Conservation (phyloP, 73 alveolate genomes). For the Paramecium sexaurelia region DNA sequence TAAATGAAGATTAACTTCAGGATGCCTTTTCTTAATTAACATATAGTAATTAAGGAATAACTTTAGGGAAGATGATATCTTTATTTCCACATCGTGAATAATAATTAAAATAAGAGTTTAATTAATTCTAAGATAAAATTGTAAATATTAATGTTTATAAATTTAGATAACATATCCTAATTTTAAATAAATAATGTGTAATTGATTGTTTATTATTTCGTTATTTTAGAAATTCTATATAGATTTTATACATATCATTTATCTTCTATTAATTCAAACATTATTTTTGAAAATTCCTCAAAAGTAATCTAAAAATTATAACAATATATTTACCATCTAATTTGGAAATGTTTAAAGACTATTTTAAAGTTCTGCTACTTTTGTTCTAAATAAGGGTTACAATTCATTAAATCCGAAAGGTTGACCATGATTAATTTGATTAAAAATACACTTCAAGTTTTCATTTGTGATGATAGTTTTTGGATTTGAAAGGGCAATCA, state of each 20-base stretch:
- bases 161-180: neutral
- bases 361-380: neutral
- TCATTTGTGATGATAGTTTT: neutral
- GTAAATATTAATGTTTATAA: neutral
- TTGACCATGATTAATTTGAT: neutral
- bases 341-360: neutral
- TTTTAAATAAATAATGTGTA: neutral
- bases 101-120: neutral
- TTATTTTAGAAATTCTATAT: neutral
- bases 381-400: neutral
- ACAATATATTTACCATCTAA: neutral
- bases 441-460: neutral
- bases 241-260: neutral
- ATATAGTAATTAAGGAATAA: neutral
- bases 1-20: neutral
- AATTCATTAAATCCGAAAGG: neutral
- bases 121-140: neutral
- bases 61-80: neutral
- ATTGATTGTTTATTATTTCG: neutral
- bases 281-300: neutral
- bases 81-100: neutral
- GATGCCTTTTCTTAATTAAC: neutral
- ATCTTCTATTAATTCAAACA: constrained; percentile 29
- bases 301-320: neutral
- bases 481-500: neutral